These are phyloP conservation scores for Fusarium goolgardi DNA, from an alignment of 2,329 filamentous ascomycete genomes.

Conservation along the genomic window DNA sequence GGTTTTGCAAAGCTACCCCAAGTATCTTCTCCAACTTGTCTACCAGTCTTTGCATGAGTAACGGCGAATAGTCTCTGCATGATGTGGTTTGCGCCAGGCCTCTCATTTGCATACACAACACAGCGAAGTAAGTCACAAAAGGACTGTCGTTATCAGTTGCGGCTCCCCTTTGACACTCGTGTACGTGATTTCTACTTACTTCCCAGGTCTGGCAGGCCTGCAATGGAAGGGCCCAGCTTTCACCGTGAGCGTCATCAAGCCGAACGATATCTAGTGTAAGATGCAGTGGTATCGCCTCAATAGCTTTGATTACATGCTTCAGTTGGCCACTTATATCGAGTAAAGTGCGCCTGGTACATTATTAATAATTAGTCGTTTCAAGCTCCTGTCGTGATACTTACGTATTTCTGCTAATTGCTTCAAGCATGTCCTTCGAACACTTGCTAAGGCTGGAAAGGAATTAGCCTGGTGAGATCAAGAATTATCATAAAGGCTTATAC, in stretches of 20 bases:
- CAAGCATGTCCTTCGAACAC: neutral
- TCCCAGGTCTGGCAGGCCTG: neutral
- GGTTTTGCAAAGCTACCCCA: neutral
- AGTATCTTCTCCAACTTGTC: neutral
- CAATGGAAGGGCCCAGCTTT: neutral
- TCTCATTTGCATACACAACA: neutral
- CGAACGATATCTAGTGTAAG: neutral
- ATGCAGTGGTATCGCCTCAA: neutral
- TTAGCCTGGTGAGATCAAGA: no score
- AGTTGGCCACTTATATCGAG: neutral
- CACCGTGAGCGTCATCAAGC: neutral
- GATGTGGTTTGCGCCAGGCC: neutral
- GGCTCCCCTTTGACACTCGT: no score
- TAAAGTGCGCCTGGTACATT: neutral
- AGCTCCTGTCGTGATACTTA: neutral
- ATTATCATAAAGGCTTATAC: no score
- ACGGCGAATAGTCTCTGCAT: neutral
- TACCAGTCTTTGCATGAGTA: neutral
- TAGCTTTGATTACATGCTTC: accelerated
- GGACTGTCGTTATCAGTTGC: neutral
- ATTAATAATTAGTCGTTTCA: accelerated
- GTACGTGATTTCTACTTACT: neutral
- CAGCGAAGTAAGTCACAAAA: neutral
- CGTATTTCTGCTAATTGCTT: neutral
- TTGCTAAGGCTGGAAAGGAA: neutral